Base-by-base conservation (phyloP, 106 monocot species). In the Apostasia shenzhenica region DNA sequence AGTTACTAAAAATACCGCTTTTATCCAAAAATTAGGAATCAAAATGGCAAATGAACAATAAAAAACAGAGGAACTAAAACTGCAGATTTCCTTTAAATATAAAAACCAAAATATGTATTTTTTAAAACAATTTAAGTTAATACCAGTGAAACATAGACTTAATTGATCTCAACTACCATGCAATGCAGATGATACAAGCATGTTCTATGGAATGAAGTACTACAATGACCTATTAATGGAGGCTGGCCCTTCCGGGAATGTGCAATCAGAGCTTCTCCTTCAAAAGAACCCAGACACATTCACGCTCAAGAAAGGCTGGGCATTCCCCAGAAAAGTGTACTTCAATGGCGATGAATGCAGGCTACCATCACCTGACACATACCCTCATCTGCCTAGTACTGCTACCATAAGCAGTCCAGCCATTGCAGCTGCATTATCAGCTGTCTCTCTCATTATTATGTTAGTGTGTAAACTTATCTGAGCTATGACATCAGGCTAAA, bases 341-440 rank as follows among this genome's bases (percentile, higher is more conserved):
- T 90, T 86, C 70, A 90, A 86, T 49, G 90, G 90, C n/a, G 86
- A 90, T 45, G 90, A 90, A 63, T 90, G 90, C 78, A 76, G 73
- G 78, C 72, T 90, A 41, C 90, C 90, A 1, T 68, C 83, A 4
- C 90, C 90, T 1, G 86, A 90, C 47, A 5, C 78, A 3, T 90
- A 90, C 73, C 90, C 86, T 26, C 73, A 73, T 70, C 78, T 86
- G n/a, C 86, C 86, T 7, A 90, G 79, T 59, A 73, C 79, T 48
- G 72, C 90, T 42, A 72, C 70, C 55, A 14, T 63, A 38, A 65
- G 60, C 54, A 66, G 48, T 41, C 1, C 10, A 55, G 50, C 10
- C 41, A 40, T 52, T 11, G 1, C 65, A 41, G 7, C 67, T 43
- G 26, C 26, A 26, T 26, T 26, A 26, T 26, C 26, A 26, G 26